Conservation (phyloP, 148 eudicot species). For the Pharnaceum exiguum region DNA sequence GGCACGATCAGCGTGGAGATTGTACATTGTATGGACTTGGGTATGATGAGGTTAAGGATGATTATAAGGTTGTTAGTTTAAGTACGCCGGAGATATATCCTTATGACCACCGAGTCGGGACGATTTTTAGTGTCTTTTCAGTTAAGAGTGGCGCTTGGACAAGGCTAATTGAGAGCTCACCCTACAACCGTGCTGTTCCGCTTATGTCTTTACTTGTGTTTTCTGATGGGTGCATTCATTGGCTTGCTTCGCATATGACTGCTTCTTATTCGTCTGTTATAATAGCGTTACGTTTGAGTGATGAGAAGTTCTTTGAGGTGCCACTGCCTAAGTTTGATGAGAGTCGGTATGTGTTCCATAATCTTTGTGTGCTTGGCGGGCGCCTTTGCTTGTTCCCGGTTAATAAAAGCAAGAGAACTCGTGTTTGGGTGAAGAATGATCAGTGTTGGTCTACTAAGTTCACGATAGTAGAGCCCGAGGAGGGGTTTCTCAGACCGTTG, state of each 20-base stretch:
- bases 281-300: constrained; percentile 12
- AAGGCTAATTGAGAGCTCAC: constrained; percentile 7
- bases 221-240: constrained; percentile 9
- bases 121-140: constrained; percentile 17
- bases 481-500: background rate
- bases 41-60: constrained; percentile 13
- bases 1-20: background rate
- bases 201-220: constrained; percentile 4
- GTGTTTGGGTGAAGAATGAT: constrained; percentile 20
- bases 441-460: constrained; percentile 2
- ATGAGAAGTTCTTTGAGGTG: constrained; percentile 7
- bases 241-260: background rate
- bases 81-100: no score
- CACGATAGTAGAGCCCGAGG: background rate
- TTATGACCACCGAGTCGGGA: no score
- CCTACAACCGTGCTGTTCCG: constrained; percentile 7
- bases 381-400: constrained; percentile 5
- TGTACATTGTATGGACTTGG: constrained; percentile 10
- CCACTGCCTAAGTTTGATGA: constrained; percentile 3
- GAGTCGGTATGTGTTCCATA: background rate
- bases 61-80: constrained; percentile 21
- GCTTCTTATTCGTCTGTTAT: background rate
- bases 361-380: constrained; percentile 14
- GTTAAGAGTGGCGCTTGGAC: constrained; percentile 18
- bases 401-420: background rate